Evolutionary conservation across 768 basidiomycete species (phyloP), one percentile per base, ranked within the genome.

Genomic region (Phanerodontia chrysosporium): DNA sequence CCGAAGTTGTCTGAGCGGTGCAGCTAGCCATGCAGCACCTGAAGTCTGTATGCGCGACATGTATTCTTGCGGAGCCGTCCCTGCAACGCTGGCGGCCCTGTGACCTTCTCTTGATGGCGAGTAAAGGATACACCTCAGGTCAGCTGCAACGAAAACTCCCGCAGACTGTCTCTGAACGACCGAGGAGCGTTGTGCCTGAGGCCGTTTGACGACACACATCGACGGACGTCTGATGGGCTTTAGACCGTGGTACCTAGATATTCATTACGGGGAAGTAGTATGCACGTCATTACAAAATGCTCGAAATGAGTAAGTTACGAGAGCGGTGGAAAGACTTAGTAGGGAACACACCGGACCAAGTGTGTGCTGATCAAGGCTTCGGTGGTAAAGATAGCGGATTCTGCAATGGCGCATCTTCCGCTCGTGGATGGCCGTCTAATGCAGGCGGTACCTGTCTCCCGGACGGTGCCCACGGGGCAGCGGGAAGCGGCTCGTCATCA

Each of bases 401-500:
- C 22, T 53, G 52, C 52, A 39, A 25, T 10, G 52, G 52, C 22
- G 42, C 52, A 36, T 35, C 52, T 18, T 39, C 35, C 30, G 35
- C 25, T 24, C 35, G 14, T 5, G 14, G n/a, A 32, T 30, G 51
- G 28, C 28, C 52, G 27, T 35, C 35, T n/a, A 39, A n/a, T 8
- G n/a, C 30, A 21, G 52, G 52, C 36, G 52, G 52, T 32, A 25
- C 36, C 30, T 39, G 32, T 4, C 8, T 22, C 2, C 52, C 52
- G 10, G 36, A 32, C 22, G 52, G 36, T 25, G 24, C 9, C 51
- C 36, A 53, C 32, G 52, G 52, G 7, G 36, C 52, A 24, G 58
- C 30, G 18, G 62, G 57, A 10, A 72, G 55, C 13, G 66, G 65
- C 30, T 72, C 68, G 36, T 63, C 62, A 59, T 66, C 69, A 25